phyloP scores from a whole-genome alignment of 192 early-diverging fungal genomes.

The Diversispora epigaea region DNA sequence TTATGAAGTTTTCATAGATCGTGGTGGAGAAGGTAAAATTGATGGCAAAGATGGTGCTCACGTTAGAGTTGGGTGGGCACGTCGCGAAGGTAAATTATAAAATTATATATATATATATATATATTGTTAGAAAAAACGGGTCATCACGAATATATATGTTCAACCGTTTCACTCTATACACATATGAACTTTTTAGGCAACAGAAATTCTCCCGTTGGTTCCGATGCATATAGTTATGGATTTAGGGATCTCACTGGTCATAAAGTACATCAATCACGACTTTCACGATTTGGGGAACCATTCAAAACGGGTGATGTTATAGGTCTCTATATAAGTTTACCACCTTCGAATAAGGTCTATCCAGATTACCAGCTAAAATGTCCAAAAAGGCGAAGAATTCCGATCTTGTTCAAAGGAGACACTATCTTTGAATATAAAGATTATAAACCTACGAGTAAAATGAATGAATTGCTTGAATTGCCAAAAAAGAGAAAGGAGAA shows the following conservation, averaged over 20 bases:
- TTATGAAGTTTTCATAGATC: slow-evolving; percentile 57
- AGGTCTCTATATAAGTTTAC: slow-evolving; percentile 58
- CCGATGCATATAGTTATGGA: slow-evolving; percentile 66
- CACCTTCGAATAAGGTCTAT: slow-evolving; percentile 38
- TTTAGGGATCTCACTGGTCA: slow-evolving; percentile 64
- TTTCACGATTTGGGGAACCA: slow-evolving; percentile 52
- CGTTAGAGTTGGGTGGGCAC: slow-evolving; percentile 63
- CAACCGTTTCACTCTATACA: not conserved
- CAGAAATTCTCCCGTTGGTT: slow-evolving; percentile 63
- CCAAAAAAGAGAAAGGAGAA: slow-evolving; percentile 39
- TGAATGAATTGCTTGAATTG: slow-evolving; percentile 51
- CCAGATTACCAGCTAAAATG: slow-evolving; percentile 20
- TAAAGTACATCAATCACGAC: slow-evolving; percentile 54
- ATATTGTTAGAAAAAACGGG: too few relatives aligned
- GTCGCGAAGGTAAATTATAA: slow-evolving; percentile 54
- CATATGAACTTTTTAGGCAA: slow-evolving; percentile 40
- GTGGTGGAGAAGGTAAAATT: slow-evolving; percentile 44
- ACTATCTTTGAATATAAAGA: slow-evolving; percentile 60
- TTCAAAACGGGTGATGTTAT: slow-evolving; percentile 66
- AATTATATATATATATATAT: too few relatives aligned
- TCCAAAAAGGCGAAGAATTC: slow-evolving; percentile 46
- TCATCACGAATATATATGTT: not conserved
- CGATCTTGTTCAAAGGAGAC: slow-evolving; percentile 55
- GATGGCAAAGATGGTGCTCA: slow-evolving; percentile 54
- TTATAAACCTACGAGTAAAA: slow-evolving; percentile 50